Conservation (phyloP, 1,284 basidiomycete species). For the Ceratobasidium sp. region DNA sequence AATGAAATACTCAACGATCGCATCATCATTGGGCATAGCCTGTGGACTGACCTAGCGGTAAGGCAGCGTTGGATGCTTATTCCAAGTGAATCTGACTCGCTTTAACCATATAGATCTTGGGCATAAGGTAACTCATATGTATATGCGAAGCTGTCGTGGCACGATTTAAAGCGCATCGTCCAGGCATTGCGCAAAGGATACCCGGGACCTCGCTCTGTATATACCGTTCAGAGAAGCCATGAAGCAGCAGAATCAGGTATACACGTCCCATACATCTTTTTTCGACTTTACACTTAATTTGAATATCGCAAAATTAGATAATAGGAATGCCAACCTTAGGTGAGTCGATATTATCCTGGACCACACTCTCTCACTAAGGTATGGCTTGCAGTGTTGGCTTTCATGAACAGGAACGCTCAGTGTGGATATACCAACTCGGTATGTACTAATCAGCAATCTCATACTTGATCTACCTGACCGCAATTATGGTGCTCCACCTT, state of each 20-base stretch:
- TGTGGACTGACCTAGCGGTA: constrained; percentile 24
- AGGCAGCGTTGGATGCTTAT: not conserved
- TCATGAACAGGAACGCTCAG: constrained; percentile 14
- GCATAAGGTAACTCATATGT: not conserved
- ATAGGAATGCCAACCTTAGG: not conserved
- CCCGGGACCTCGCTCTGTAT: constrained; percentile 21
- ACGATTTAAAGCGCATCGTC: not conserved
- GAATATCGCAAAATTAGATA: not conserved
- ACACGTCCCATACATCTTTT: not conserved
- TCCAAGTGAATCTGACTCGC: not conserved
- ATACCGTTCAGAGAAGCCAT: constrained; percentile 16
- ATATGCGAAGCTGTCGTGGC: not conserved
- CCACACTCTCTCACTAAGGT: not conserved
- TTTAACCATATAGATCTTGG: constrained; percentile 23
- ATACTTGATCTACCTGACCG: not conserved
- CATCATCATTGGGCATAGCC: constrained; percentile 17
- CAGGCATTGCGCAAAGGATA: constrained; percentile 2
- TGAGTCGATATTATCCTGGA: not conserved
- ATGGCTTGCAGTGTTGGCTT: constrained; percentile 4
- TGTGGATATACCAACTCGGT: constrained; percentile 14
- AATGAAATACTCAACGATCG: not conserved
- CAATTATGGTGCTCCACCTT: not conserved
- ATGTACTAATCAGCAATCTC: not conserved
- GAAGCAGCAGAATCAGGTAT: constrained; percentile 8
- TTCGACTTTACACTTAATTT: too few relatives aligned